A percentile compares a stretch with the other conserved stretches of the same genome.
Conservation (phyloP, 1,284 basidiomycete species). For the Agroathelia rolfsii region DNA sequence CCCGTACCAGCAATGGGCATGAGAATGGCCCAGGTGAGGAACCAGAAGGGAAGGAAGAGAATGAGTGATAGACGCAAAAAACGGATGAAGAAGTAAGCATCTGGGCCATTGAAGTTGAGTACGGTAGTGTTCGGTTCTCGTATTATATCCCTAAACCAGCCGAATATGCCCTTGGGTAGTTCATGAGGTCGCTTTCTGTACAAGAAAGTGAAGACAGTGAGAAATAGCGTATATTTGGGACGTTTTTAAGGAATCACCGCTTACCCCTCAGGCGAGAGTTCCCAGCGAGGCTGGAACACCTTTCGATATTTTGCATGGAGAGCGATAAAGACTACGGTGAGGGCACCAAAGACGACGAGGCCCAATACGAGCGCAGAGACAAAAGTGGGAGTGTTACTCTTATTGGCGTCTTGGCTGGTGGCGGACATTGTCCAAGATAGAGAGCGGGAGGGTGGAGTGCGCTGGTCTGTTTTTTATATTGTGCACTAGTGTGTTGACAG, state of each 20-base stretch:
- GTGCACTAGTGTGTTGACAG: too few species aligned
- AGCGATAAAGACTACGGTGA: constrained; percentile 63
- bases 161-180: constrained; percentile 33
- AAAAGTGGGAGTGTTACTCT: constrained; percentile 43
- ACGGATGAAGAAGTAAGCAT: constrained; percentile 90
- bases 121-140: constrained; percentile 52
- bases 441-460: too few species aligned
- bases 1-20: constrained; percentile 55
- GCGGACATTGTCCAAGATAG: too few species aligned
- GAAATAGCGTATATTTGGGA: constrained; percentile 5
- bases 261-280: constrained; percentile 45
- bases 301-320: constrained; percentile 61
- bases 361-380: constrained; percentile 73
- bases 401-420: constrained; percentile 17
- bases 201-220: constrained; percentile 2
- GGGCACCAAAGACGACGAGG: constrained; percentile 50
- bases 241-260: constrained; percentile 27
- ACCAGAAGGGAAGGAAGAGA: constrained; percentile 76
- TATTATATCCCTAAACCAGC: constrained; percentile 54
- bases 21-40: constrained; percentile 63
- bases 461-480: too few species aligned
- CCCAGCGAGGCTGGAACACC: constrained; percentile 77
- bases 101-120: constrained; percentile 73
- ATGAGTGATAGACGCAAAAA: constrained; percentile 78
- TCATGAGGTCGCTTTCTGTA: constrained; percentile 44